Percentiles rank a stretch among this genome's conserved stretches.
Conservation (phyloP, 176 grass and related monocot species). For the Oryza nivara region DNA sequence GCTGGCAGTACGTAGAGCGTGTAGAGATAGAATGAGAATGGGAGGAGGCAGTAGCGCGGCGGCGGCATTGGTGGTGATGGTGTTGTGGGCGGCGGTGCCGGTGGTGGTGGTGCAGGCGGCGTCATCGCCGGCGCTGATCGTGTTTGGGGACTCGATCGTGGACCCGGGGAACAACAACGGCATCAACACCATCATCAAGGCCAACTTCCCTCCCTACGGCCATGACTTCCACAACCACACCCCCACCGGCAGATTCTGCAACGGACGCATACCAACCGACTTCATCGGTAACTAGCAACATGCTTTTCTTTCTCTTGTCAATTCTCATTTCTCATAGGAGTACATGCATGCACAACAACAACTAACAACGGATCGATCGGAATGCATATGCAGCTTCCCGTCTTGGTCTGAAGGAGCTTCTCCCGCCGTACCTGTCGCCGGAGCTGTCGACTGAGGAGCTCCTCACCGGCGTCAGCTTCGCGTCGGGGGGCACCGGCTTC, state of each 20-base stretch:
- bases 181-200: conserved; percentile 59
- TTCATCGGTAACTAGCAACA: conserved; percentile 41
- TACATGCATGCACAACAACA: too few relatives aligned
- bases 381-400: conserved; percentile 36
- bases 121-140: conserved; percentile 46
- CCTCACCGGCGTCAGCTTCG: conserved; percentile 78
- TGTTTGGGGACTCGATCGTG: conserved; percentile 80
- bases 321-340: too few relatives aligned
- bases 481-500: conserved; percentile 71
- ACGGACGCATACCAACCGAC: conserved; percentile 70
- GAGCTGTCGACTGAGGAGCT: conserved; percentile 52
- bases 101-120: too few relatives aligned
- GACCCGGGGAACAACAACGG: conserved; percentile 80
- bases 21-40: too few relatives aligned
- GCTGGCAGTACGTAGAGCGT: too few relatives aligned
- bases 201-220: conserved; percentile 70
- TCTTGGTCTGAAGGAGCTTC: conserved; percentile 68
- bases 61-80: too few relatives aligned
- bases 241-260: conserved; percentile 74
- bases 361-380: too few relatives aligned
- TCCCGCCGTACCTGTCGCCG: conserved; percentile 61
- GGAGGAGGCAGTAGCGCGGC: too few relatives aligned
- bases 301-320: too few relatives aligned
- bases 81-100: too few relatives aligned
- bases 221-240: conserved; percentile 49